phyloP scores from a whole-genome alignment of 441 rosid species.

The Syzygium syzygioides region DNA sequence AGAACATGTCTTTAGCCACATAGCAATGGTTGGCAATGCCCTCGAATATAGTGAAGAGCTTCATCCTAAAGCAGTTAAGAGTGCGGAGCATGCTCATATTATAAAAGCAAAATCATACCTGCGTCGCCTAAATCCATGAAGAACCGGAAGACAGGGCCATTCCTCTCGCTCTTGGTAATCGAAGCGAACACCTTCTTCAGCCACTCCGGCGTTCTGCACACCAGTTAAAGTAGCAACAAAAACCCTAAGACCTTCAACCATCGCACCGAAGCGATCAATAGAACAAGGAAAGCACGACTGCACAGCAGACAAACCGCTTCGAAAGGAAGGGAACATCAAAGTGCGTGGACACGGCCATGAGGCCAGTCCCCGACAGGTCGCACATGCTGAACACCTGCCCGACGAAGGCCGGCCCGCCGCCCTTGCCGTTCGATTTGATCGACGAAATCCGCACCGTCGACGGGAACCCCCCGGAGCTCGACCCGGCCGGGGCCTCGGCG shows the following conservation, averaged over 20 bases:
- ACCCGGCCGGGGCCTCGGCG: constrained; percentile 43
- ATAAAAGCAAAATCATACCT: constrained; percentile 32
- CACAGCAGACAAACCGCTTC: constrained; percentile 36
- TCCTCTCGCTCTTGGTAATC: constrained; percentile 78
- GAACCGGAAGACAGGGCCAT: constrained; percentile 84
- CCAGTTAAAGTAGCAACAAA: not conserved
- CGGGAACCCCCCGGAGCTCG: constrained; percentile 50
- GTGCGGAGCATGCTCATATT: not conserved
- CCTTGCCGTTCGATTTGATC: constrained; percentile 50
- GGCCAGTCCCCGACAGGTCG: constrained; percentile 91
- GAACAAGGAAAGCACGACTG: not conserved
- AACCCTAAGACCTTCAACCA: not conserved
- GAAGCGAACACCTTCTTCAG: constrained; percentile 77
- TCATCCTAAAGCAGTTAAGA: not conserved
- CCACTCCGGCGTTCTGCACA: constrained; percentile 81
- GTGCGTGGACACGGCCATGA: constrained; percentile 91
- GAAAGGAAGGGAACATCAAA: constrained; percentile 81
- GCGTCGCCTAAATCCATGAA: constrained; percentile 98
- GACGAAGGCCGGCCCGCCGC: constrained; percentile 87
- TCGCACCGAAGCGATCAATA: not conserved
- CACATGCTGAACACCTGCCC: constrained; percentile 99
- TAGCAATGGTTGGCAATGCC: not conserved
- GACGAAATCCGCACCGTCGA: constrained; percentile 74
- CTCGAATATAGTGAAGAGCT: not conserved
- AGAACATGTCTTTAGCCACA: not conserved